A percentile compares a stretch with the other conserved stretches of the same genome.
These are phyloP conservation scores for Yamadazyma triangularis DNA, from an alignment of 1,139 yeast genomes.

Conservation along the genomic window DNA sequence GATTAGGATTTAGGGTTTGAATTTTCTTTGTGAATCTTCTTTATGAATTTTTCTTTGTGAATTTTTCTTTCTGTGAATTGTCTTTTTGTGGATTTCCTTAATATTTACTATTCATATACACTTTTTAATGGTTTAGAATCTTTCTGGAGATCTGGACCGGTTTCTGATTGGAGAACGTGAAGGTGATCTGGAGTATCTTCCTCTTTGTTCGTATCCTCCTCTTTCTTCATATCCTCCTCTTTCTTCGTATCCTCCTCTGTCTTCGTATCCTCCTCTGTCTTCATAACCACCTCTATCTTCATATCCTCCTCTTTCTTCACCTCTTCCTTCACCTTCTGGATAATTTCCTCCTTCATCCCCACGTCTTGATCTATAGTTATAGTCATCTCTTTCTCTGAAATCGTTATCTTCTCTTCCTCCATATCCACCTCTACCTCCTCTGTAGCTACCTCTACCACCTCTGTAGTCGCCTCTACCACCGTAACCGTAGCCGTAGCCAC, in stretches of 20 bases:
- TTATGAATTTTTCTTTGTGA: conserved; percentile 1
- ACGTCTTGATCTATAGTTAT: conserved; percentile 15
- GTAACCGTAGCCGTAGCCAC: conserved; percentile 6
- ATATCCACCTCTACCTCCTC: conserved; percentile 16
- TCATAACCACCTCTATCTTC: conserved; percentile 19
- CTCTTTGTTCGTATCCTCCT: conserved; percentile 20
- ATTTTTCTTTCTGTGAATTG: no score
- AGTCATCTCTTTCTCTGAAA: conserved; percentile 13
- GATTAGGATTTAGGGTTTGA: no score
- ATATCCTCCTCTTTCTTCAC: conserved; percentile 15
- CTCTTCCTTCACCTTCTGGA: conserved; percentile 6
- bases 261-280: conserved; percentile 12
- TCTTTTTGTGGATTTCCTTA: not conserved
- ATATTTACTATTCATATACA: not conserved
- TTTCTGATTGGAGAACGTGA: conserved; percentile 38
- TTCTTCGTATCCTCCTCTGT: conserved; percentile 13
- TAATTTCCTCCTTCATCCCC: conserved; percentile 13
- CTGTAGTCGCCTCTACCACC: conserved; percentile 10
- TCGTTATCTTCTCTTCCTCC: conserved; percentile 12
- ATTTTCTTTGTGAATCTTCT: no score
- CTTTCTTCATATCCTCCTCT: conserved; percentile 18
- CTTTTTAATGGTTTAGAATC: conserved; percentile 11
- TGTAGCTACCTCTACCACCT: conserved; percentile 18
- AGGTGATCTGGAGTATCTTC: conserved; percentile 33
- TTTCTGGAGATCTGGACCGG: conserved; percentile 41